Conservation (phyloP, 2,329 filamentous ascomycete species). For the Magnaporthales sp. region DNA sequence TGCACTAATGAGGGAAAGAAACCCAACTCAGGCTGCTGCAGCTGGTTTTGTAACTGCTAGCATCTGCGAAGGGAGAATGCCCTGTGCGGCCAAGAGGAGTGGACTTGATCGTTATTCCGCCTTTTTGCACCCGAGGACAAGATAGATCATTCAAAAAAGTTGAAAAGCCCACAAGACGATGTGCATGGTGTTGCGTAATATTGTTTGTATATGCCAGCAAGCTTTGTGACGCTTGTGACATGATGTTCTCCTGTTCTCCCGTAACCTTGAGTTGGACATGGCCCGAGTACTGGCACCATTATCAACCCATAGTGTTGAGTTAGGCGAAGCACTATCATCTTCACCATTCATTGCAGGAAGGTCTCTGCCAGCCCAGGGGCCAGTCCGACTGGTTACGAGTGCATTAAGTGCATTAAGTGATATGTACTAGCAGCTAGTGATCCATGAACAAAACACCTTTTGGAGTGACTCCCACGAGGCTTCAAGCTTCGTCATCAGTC, state of each 20-base stretch:
- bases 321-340: neutral
- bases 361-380: too few species aligned
- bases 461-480: neutral
- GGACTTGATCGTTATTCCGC: conserved; percentile 84
- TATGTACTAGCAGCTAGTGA: neutral
- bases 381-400: neutral
- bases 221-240: neutral
- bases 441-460: neutral
- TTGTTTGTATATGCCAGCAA: neutral
- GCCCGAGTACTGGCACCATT: neutral
- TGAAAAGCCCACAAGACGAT: neutral
- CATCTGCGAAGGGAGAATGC: conserved; percentile 75
- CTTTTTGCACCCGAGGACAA: conserved; percentile 9
- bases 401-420: neutral
- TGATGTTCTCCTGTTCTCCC: neutral
- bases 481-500: neutral
- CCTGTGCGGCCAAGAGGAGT: conserved; percentile 83
- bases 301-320: neutral
- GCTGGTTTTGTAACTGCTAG: conserved; percentile 10
- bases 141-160: neutral
- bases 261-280: neutral
- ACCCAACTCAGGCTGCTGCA: conserved; percentile 48
- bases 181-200: neutral
- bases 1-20: conserved; percentile 99
- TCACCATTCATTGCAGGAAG: neutral